phyloP scores from a whole-genome alignment of 1,284 basidiomycete genomes.

The Peniophora sp. region DNA sequence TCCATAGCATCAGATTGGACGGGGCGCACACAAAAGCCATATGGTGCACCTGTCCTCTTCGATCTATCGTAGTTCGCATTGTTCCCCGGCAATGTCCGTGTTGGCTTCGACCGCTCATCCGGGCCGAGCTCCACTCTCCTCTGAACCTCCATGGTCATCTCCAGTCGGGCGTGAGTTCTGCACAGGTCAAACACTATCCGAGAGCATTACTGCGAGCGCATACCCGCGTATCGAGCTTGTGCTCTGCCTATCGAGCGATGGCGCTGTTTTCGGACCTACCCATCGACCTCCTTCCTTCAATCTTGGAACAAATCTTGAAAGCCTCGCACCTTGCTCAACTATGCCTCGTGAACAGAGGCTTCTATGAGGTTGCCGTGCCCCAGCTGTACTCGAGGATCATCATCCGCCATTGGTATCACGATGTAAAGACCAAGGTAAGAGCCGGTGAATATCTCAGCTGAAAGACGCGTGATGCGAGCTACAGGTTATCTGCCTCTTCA shows the following conservation, averaged over 20 bases:
- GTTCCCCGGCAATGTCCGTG: too few species aligned
- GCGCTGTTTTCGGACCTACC: conserved; percentile 44
- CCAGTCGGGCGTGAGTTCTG: too few species aligned
- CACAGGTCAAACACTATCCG: too few species aligned
- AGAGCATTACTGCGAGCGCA: too few species aligned
- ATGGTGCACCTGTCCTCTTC: too few species aligned
- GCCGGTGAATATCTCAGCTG: conserved; percentile 18
- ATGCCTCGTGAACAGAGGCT: conserved; percentile 49
- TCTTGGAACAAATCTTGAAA: conserved; percentile 41
- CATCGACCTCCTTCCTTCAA: conserved; percentile 46
- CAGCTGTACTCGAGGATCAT: conserved; percentile 46
- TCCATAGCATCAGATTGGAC: too few species aligned
- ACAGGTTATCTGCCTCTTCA: conserved; percentile 46
- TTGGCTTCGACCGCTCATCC: too few species aligned
- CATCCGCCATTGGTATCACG: conserved; percentile 62
- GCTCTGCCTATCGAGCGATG: conserved; percentile 15
- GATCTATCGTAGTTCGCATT: too few species aligned
- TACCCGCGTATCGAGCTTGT: too few species aligned
- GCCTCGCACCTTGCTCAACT: conserved; percentile 41
- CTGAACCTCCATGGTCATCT: too few species aligned
- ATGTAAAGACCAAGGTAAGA: conserved; percentile 49
- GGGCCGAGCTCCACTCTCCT: too few species aligned
- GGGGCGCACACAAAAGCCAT: too few species aligned
- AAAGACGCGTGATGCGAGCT: neutral
- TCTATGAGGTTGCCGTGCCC: conserved; percentile 38